Evolutionary conservation across 371 early-diverging fungal genomes (phyloP).

Genomic region (Mortierella sp.): DNA sequence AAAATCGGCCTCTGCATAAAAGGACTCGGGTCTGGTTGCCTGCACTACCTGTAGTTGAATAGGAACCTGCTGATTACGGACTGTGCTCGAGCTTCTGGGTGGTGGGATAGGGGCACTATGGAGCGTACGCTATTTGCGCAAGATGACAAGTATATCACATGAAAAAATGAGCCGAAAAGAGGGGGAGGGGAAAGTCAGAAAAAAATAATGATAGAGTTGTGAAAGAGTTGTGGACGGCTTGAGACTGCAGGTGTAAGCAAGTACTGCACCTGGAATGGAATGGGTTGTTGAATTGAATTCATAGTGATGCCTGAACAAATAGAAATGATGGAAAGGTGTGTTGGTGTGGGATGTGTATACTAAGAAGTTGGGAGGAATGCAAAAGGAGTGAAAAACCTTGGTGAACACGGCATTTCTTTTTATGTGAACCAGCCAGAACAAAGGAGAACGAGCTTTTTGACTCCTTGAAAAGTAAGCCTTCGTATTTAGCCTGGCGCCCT

Average conservation of each 20-base stretch:
- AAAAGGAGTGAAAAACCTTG: background rate
- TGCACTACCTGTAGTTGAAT: background rate
- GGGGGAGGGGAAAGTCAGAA: background rate
- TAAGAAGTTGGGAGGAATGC: background rate
- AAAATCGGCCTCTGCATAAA: background rate
- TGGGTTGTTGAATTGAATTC: background rate
- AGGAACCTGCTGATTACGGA: background rate
- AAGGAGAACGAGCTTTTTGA: background rate
- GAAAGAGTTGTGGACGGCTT: background rate
- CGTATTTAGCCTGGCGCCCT: no score
- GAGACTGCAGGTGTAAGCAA: background rate
- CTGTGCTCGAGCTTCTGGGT: background rate
- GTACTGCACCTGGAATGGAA: conserved; percentile 7
- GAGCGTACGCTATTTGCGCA: background rate
- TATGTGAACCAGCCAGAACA: background rate
- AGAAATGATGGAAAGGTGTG: background rate
- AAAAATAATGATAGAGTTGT: background rate
- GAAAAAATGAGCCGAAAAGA: background rate
- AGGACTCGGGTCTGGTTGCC: background rate
- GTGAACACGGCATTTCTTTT: background rate
- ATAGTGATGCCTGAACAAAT: background rate
- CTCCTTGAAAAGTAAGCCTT: conserved; percentile 5
- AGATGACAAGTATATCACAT: no score
- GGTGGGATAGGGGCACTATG: background rate
- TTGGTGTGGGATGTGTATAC: background rate